Base-by-base conservation (phyloP, 768 basidiomycete species). In the Clitopilus hobsonii region DNA sequence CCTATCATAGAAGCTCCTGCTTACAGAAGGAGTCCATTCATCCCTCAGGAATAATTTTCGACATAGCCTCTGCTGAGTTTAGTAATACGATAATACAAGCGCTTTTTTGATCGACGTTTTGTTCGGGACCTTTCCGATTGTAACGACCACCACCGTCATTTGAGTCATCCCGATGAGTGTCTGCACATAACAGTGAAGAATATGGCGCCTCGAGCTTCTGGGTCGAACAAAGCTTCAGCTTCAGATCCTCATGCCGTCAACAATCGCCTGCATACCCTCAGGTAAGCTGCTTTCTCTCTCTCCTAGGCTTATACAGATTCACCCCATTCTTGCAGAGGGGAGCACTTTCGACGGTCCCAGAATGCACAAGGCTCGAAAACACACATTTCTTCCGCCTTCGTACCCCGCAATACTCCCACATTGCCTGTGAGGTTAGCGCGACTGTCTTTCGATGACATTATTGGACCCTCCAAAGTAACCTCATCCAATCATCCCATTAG, bases 11-110 rank as follows among this genome's bases (percentile, higher is more conserved):
- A 83, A 50, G 83, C 90, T 1, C 88, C 89, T 52, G 77, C 87
- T 2, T 83, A 84, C 58, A 85, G 88, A 56, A 79, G 80, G 53
- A 89, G 84, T 62, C 91, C 90, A n/a, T 91, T 92, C 67, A 76
- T 85, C 54, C 87, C 91, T 60, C 79, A 78, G 65, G 89, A 89
- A 67, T 82, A 73, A 69, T 63, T 65, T 59, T 58, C 53, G 8
- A 36, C 49, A 26, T 24, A 45, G 41, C 22, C 18, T 45, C 14
- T 10, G 22, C 7, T 23, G 26, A 28, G 22, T 57, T 49, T 45
- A 45, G 18, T 45, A 45, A 45, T 45, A 45, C 18, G 8, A 45
- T 45, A 45, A 20, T 20, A 45, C 22, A 45, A 16, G 18, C 41
- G 18, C 18, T 45, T 45, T 45, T 10, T 16, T 10, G 2, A 11